Conservation (phyloP, 2,329 filamentous ascomycete genomes). For the Monosporascus sp. region DNA sequence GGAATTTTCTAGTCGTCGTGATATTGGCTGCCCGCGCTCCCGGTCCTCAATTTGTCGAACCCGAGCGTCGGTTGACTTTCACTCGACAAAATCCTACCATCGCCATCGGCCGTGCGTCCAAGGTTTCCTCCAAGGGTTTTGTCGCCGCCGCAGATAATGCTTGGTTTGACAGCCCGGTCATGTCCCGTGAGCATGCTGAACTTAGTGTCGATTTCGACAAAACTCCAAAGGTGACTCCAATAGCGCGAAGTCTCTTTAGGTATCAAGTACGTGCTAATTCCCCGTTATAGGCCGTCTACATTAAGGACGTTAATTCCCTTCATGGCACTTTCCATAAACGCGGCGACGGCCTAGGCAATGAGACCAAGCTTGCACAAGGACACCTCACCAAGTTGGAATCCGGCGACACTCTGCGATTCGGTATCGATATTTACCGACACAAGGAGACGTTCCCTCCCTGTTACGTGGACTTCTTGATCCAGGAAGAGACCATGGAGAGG, state of each 20-base stretch:
- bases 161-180: conserved; percentile 67
- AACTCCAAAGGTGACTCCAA: conserved; percentile 34
- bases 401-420: conserved; percentile 36
- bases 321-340: conserved; percentile 48
- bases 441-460: conserved; percentile 34
- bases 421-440: conserved; percentile 33
- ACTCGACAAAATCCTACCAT: conserved; percentile 17
- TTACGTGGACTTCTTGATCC: conserved; percentile 28
- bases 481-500: conserved; percentile 19
- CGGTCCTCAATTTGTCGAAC: conserved; percentile 7
- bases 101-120: conserved; percentile 41
- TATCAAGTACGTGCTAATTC: conserved; percentile 15
- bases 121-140: conserved; percentile 39
- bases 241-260: neutral
- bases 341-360: conserved; percentile 12
- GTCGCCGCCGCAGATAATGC: conserved; percentile 45
- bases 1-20: neutral
- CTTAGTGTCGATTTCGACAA: conserved; percentile 38
- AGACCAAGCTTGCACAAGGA: conserved; percentile 16
- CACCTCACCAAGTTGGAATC: conserved; percentile 18
- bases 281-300: conserved; percentile 35
- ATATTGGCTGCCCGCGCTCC: conserved; percentile 3
- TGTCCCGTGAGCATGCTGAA: conserved; percentile 64
- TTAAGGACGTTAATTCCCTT: conserved; percentile 45
- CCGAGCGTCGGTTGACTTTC: conserved; percentile 26